Conservation (phyloP, 192 early-diverging fungal species). For the Geranomyces michiganensis region DNA sequence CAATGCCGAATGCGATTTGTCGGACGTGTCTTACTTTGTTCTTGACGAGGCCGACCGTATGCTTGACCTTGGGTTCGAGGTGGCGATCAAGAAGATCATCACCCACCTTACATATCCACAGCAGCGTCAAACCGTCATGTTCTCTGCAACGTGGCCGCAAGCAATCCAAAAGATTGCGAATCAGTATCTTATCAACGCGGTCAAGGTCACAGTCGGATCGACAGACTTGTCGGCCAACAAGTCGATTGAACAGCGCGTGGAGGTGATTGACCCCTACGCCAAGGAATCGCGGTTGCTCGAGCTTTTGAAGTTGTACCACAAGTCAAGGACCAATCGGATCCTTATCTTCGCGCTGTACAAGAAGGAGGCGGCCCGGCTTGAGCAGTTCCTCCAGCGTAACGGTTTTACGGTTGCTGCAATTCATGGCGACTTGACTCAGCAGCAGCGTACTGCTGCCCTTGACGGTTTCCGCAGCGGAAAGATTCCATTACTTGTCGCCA, state of each 20-base stretch:
- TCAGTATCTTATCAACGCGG: constrained; percentile 78
- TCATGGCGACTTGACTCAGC: constrained; percentile 91
- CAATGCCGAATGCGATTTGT: constrained; percentile 62
- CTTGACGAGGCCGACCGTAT: constrained; percentile 98
- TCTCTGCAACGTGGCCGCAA: constrained; percentile 94
- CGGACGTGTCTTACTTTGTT: constrained; percentile 83
- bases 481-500: constrained; percentile 87
- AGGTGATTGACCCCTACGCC: constrained; percentile 77
- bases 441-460: constrained; percentile 77
- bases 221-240: constrained; percentile 85
- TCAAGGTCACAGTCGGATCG: constrained; percentile 85
- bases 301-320: constrained; percentile 81
- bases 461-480: constrained; percentile 79
- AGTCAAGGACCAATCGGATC: constrained; percentile 80
- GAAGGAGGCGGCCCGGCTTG: constrained; percentile 88
- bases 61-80: constrained; percentile 94
- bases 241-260: constrained; percentile 85
- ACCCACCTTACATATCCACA: constrained; percentile 55
- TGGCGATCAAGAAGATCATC: constrained; percentile 86
- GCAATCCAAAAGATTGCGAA: constrained; percentile 83
- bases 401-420: constrained; percentile 86
- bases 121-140: constrained; percentile 92
- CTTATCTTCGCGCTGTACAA: constrained; percentile 96
- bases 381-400: constrained; percentile 67
- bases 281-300: constrained; percentile 78